Base-by-base conservation (phyloP, 2,329 filamentous ascomycete genomes). In the Colletotrichum destructivum region DNA sequence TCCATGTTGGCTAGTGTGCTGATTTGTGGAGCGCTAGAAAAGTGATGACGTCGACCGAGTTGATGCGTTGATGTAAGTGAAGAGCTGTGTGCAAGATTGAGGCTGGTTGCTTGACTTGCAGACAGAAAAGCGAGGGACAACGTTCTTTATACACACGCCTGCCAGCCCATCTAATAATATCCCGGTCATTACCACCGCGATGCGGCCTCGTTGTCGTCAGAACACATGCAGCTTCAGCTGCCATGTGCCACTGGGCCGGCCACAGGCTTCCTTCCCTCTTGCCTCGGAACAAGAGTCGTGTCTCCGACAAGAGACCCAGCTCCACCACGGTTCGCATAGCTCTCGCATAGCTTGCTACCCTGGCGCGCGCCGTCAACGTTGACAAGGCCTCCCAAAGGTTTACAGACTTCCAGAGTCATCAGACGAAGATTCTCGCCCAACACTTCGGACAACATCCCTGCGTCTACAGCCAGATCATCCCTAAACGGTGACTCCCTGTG, bases 1-100 rank as follows among this genome's bases (percentile, higher is more conserved):
- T 80, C 75, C 75, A 81, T 77, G 52, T 62, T 56, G 65, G 42
- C 55, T 69, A 55, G 23, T 59, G 61, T 62, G 54, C 35, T 40
- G 57, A 46, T 57, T 52, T 67, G 68, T 56, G 63, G 38, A 54
- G 44, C 54, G 44, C 46, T 35, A 31, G 21, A 26, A 44, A n/a
- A 63, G 54, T 69, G 65, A 49, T 72, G 65, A 72, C 65, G 69
- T 60, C 42, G 44, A 35, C 35, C 35, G 40, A 18, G 42, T 42
- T 64, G 40, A 54, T 57, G 38, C n/a, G 46, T n/a, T 47, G 51
- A 23, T 61, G n/a, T 51, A 35, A 49, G 65, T 72, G 61, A 54
- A 35, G 23, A 63, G 21, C 21, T 44, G 59, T 13, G 38, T 49
- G 49, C 16, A 38, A 38, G 42, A 46, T 44, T 56, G 59, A 55